These are phyloP conservation scores for Phytophthora constricta DNA, from an alignment of 352 stramenopile species.

Conservation along the genomic window DNA sequence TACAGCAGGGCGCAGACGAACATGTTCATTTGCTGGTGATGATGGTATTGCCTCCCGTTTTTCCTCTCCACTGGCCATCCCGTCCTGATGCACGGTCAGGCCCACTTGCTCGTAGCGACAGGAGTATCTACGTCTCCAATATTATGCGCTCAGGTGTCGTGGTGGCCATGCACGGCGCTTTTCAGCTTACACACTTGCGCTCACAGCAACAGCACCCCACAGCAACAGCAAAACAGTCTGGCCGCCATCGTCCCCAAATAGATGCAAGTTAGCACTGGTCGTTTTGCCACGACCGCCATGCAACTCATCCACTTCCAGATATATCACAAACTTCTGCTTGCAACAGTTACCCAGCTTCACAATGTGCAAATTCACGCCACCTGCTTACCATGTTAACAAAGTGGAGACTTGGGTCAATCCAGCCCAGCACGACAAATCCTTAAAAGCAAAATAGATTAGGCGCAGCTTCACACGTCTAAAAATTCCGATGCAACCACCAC, in stretches of 20 bases:
- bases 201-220: too few relatives aligned
- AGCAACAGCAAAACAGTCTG: too few relatives aligned
- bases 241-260: neutral
- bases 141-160: too few relatives aligned
- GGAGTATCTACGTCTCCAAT: neutral
- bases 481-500: too few relatives aligned
- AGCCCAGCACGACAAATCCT: too few relatives aligned
- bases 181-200: conserved; percentile 12
- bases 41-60: conserved; percentile 10
- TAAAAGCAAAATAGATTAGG: neutral
- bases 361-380: too few relatives aligned
- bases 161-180: conserved; percentile 18
- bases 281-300: neutral
- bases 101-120: neutral
- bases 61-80: conserved; percentile 24
- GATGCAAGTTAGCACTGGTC: neutral
- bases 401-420: too few relatives aligned
- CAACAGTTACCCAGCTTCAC: too few relatives aligned
- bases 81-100: neutral
- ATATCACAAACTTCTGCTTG: neutral
- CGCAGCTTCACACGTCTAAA: neutral
- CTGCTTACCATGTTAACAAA: too few relatives aligned
- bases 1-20: neutral
- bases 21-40: conserved; percentile 12
- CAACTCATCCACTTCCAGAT: neutral